Percentiles rank a stretch among this genome's conserved stretches.
Evolutionary conservation across 352 stramenopile genomes (phyloP).

Genomic region (Globisporangium nagaii): DNA sequence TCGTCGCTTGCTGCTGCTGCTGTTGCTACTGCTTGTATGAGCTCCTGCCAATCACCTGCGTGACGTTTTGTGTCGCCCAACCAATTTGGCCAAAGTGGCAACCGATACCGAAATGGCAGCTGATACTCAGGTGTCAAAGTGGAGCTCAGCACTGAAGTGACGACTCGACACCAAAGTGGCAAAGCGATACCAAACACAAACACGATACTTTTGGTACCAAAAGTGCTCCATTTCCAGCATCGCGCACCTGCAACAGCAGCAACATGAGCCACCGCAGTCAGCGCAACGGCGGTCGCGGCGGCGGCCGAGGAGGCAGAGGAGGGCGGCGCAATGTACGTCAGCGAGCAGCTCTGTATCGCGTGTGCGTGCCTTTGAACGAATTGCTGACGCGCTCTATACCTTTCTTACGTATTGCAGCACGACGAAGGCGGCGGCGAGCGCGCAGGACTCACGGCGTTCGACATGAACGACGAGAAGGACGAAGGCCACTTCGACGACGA

Average conservation of each 20-base stretch:
- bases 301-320: conserved; percentile 3
- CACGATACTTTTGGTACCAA: background rate
- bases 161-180: background rate
- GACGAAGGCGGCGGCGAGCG: conserved; percentile 17
- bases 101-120: background rate
- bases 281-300: conserved; percentile 1
- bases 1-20: background rate
- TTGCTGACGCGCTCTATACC: background rate
- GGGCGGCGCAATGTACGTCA: background rate
- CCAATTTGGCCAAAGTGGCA: background rate
- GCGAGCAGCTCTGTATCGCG: background rate
- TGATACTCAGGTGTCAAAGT: too few species aligned
- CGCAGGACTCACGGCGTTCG: conserved; percentile 66
- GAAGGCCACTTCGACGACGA: conserved; percentile 79
- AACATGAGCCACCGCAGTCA: conserved; percentile 8
- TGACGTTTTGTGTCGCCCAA: conserved; percentile 13
- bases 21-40: background rate
- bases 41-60: conserved; percentile 1
- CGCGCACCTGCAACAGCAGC: background rate
- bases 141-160: too few species aligned
- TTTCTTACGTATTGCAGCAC: background rate
- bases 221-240: background rate
- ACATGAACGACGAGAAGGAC: conserved; percentile 84
- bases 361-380: background rate
- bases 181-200: background rate